Conservation (phyloP, 2,329 filamentous ascomycete species). For the Aspergillus sp. region DNA sequence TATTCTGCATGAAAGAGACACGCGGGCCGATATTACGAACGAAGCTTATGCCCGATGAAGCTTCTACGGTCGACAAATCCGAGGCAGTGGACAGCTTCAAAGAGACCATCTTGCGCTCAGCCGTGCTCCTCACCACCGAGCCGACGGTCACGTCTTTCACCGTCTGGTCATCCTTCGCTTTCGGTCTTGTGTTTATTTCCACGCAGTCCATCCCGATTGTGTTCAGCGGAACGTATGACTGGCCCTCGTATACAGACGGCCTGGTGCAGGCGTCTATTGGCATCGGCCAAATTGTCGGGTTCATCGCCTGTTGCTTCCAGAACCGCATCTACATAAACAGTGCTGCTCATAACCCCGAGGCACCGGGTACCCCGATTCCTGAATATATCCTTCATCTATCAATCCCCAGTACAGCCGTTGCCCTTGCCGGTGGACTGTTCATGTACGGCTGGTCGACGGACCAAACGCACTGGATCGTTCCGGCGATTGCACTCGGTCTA, state of each 20-base stretch:
- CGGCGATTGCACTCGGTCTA: conserved; percentile 33
- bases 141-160: conserved; percentile 45
- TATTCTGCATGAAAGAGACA: conserved; percentile 42
- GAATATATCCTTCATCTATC: conserved; percentile 46
- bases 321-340: conserved; percentile 27
- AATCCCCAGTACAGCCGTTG: conserved; percentile 33
- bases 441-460: conserved; percentile 38
- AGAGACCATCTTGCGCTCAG: conserved; percentile 36
- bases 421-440: conserved; percentile 39
- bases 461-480: conserved; percentile 36
- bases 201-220: conserved; percentile 45
- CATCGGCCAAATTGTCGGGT: conserved; percentile 43
- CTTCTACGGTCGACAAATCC: not conserved
- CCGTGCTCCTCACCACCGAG: conserved; percentile 41
- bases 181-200: conserved; percentile 46
- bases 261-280: conserved; percentile 44
- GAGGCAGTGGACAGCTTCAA: not conserved
- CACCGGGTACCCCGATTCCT: conserved; percentile 41
- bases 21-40: conserved; percentile 33
- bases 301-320: conserved; percentile 28
- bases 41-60: not conserved
- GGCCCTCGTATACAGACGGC: conserved; percentile 32
- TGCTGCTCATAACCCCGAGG: conserved; percentile 38
- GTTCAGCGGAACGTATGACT: conserved; percentile 34
- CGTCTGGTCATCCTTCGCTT: conserved; percentile 46